A percentile compares a stretch with the other conserved stretches of the same genome.
phyloP scores from a whole-genome alignment of 2,329 filamentous ascomycete species.

The Elsinoe batatas region DNA sequence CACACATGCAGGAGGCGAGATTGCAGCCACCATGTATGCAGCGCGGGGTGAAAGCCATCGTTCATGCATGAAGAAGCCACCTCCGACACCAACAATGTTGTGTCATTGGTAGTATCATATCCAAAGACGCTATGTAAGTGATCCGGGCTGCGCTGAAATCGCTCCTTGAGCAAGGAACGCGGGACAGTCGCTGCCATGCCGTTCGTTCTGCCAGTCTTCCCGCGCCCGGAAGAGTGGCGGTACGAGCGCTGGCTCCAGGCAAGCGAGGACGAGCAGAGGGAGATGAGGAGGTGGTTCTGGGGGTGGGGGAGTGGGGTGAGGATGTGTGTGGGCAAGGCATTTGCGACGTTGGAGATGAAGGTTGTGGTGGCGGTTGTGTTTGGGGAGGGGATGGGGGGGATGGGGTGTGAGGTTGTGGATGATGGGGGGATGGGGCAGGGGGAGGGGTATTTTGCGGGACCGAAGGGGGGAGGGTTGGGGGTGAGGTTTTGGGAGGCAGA shows the following conservation, averaged over 20 bases:
- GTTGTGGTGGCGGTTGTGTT: constrained; percentile 58
- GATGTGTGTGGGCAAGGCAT: constrained; percentile 38
- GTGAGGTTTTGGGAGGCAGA: background rate
- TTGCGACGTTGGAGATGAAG: constrained; percentile 53
- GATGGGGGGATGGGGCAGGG: constrained; percentile 28
- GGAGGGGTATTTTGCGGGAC: constrained; percentile 34
- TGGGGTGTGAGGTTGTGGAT: constrained; percentile 29
- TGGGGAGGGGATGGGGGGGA: constrained; percentile 59
- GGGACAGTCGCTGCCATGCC: background rate
- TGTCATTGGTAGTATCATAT: too few relatives aligned
- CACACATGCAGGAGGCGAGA: too few relatives aligned
- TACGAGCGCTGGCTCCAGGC: constrained; percentile 31
- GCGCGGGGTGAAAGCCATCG: too few relatives aligned
- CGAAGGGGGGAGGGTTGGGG: constrained; percentile 22
- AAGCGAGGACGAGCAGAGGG: constrained; percentile 24
- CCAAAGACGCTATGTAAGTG: too few relatives aligned
- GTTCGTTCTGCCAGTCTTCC: constrained; percentile 19
- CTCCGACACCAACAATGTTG: too few relatives aligned
- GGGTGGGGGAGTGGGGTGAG: constrained; percentile 38
- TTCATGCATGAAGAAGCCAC: too few relatives aligned
- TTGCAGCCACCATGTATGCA: too few relatives aligned
- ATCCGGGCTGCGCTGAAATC: background rate
- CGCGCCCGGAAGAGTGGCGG: constrained; percentile 27
- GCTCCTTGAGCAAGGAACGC: background rate
- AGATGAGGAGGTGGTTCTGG: constrained; percentile 40